Evolutionary conservation across 73 alveolate genomes (phyloP), one percentile per base, ranked within the genome.

Genomic region (Stentor coeruleus): DNA sequence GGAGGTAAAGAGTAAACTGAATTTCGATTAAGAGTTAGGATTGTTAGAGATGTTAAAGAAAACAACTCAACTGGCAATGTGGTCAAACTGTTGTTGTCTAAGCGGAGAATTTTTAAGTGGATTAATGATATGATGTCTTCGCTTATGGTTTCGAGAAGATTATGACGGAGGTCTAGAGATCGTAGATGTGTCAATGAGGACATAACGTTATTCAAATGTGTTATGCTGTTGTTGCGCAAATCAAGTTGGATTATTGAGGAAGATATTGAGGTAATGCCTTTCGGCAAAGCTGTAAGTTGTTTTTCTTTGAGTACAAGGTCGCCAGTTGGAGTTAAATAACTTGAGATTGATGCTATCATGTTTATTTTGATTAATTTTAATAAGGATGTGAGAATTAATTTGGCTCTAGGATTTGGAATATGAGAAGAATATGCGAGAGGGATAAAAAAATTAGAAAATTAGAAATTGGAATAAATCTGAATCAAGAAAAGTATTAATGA

Each of bases 251-350:
- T 20, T 20, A 66, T 33, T 33, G 37, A 30, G 49, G n/a, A 36
- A 20, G 59, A 33, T 20, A 20, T 36, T 33, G n/a, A 26, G 38
- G 35, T 30, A 30, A 66, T 20, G n/a, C 35, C 49, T 66, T 36
- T 66, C 15, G 14, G 14, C 20, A 66, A 36, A 33, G 81, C 35
- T 20, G 38, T 30, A 66, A 66, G 81, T 66, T 26, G 20, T 30
- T 36, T 14, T 2, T 66, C 81, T 66, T 36, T 66, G 14, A 66
- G 59, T 30, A 66, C 30, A 15, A 66, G 81, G 1, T 66, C 81
- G 49, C 81, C 81, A 2, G 81, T 66, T 33, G 81, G 81, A 66
- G 81, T 66, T 57, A 57, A n/a, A n/a, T n/a, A n/a, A n/a, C n/a
- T n/a, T n/a, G n/a, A n/a, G n/a, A n/a, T n/a, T n/a, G n/a, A n/a